Percentiles rank a stretch among this genome's conserved stretches.
phyloP scores from a whole-genome alignment of 495 filamentous ascomycete genomes.

The Echria macrotheca region DNA sequence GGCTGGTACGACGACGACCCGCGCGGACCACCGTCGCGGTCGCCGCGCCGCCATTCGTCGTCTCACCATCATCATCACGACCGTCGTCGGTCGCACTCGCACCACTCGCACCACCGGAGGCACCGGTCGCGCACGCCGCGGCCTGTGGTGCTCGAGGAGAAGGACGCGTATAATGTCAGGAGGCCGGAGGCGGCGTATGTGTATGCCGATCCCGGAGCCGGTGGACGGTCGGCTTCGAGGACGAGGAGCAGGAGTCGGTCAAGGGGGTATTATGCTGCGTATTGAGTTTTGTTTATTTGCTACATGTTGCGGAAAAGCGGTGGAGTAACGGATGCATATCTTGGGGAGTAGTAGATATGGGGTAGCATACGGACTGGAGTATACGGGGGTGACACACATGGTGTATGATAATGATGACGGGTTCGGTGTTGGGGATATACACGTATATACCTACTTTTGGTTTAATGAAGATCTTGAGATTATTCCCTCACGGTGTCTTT shows the following conservation, averaged over 20 bases:
- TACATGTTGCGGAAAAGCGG: no score
- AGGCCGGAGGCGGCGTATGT: conserved; percentile 14
- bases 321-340: no score
- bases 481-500: no score
- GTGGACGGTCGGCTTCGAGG: conserved; percentile 6
- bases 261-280: conserved; percentile 17
- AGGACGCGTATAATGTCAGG: not conserved
- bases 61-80: conserved; percentile 7
- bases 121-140: conserved; percentile 7
- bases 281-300: no score
- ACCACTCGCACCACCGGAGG: conserved; percentile 2
- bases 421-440: no score
- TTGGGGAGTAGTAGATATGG: no score
- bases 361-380: no score
- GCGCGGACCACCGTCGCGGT: conserved; percentile 8
- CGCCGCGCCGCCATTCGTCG: conserved; percentile 1
- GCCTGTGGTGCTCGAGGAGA: conserved; percentile 18
- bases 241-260: conserved; percentile 14
- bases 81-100: conserved; percentile 1
- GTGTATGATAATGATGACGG: no score
- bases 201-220: conserved; percentile 2
- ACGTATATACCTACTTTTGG: no score
- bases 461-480: no score
- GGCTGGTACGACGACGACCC: conserved; percentile 24
- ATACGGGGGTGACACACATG: no score